A percentile compares a stretch with the other conserved stretches of the same genome.
These are phyloP conservation scores for Tuber borchii DNA, from an alignment of 495 filamentous ascomycete species.

Conservation along the genomic window DNA sequence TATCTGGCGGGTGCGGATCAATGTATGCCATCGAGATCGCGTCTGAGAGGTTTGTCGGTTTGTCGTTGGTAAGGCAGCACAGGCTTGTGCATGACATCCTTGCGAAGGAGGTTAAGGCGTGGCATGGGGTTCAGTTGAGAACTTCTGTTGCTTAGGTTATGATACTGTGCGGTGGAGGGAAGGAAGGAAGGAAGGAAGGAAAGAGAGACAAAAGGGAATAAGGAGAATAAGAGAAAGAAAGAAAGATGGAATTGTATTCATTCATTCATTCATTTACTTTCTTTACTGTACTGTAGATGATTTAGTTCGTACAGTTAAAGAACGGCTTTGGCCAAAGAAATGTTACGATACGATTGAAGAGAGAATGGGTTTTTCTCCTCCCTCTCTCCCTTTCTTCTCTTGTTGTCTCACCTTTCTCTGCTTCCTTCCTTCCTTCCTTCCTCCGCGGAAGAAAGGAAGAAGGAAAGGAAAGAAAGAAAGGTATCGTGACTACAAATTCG, in stretches of 20 bases:
- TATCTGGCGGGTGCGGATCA: slow-evolving; percentile 69
- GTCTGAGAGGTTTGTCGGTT: slow-evolving; percentile 58
- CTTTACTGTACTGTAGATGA: no score
- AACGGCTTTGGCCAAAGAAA: no score
- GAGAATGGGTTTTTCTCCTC: background rate
- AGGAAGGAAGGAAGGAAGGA: background rate
- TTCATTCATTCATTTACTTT: background rate
- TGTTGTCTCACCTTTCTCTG: no score
- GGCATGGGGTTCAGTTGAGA: slow-evolving; percentile 70
- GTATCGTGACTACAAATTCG: background rate
- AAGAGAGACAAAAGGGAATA: no score
- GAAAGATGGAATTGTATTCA: background rate
- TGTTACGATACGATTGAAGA: no score
- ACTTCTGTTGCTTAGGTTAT: slow-evolving; percentile 45
- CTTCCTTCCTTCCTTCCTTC: no score
- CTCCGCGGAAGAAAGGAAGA: background rate
- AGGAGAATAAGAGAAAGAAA: no score
- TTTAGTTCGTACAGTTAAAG: no score
- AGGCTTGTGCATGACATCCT: slow-evolving; percentile 62
- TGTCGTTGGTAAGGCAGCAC: slow-evolving; percentile 65
- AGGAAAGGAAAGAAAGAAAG: background rate
- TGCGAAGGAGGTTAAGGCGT: slow-evolving; percentile 62
- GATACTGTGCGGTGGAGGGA: no score
- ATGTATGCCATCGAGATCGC: slow-evolving; percentile 72
- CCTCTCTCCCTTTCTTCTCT: background rate